Base-by-base conservation (phyloP, 805 yeast genomes). In the Zygoascus biomembranicola region DNA sequence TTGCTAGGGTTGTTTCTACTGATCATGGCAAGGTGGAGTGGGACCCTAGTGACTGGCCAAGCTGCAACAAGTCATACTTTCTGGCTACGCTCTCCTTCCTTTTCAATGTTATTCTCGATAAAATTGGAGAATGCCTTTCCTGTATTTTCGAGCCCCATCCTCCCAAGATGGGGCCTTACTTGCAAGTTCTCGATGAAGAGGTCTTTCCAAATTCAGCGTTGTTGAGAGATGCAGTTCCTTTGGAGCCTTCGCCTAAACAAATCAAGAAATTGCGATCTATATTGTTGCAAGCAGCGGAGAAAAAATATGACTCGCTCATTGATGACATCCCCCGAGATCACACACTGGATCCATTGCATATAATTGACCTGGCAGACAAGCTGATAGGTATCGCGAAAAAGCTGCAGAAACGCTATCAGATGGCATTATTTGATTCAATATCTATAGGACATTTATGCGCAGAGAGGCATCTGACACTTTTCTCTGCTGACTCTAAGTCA, bases 341-440 rank as follows among this genome's bases (percentile, higher is more conserved):
- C 43, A 71, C 81, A 0, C 64, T 85, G 8, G 78, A 74, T 42
- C 68, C 83, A 1, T 61, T 73, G 26, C 85, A 85, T 66, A 73
- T 85, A 1, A 73, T 79, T 47, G 76, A 80, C 44, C 72, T 84
- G 4, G 80, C 84, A 0, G 82, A 81, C 47, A 62, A 65, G 41
- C 74, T 87, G 19, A 73, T 81, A 8, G 67, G 68, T 2, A 74
- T 75, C 32, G 77, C 84, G 16, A 71, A 76, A 52, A 61, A 62
- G 18, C 64, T 85, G 28, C 87, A 83, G 57, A 83, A 79, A 55
- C 68, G 80, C 56, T 87, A 82, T 61, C 78, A 77, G 39, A 70
- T 69, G 43, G 84, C 88, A 0, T 66, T 87, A n/a, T 67, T 86
- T 45, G 89, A 81, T 19, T 72, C 72, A 54, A 65, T 86, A 3